Conservation (phyloP, 805 yeast species). For the Candida chauliodis region DNA sequence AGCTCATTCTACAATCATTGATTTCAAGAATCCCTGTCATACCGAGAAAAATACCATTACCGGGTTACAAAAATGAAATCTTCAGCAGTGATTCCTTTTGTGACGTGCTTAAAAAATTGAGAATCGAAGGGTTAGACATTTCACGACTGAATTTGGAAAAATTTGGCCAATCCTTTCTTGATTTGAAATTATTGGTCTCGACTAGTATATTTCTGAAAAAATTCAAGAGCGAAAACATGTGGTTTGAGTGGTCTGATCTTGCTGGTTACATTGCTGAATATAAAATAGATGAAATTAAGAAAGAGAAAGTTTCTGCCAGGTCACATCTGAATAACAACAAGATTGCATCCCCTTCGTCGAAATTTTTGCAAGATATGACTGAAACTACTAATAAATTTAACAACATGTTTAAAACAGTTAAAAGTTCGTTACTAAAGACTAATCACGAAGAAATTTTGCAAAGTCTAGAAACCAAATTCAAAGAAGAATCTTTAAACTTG, state of each 20-base stretch:
- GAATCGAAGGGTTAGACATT: slow-evolving; percentile 33
- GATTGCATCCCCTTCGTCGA: slow-evolving; percentile 5
- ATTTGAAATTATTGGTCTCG: slow-evolving; percentile 27
- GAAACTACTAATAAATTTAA: slow-evolving; percentile 24
- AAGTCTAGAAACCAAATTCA: slow-evolving; percentile 28
- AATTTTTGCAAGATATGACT: slow-evolving; percentile 21
- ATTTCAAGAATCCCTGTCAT: slow-evolving; percentile 21
- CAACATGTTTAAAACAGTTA: slow-evolving; percentile 32
- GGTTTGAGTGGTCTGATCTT: slow-evolving; percentile 43
- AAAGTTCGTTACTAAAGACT: slow-evolving; percentile 25
- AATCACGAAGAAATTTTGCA: slow-evolving; percentile 25
- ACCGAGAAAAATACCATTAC: slow-evolving; percentile 34
- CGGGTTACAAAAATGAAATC: slow-evolving; percentile 37
- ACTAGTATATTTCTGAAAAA: slow-evolving; percentile 31
- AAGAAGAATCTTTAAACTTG: slow-evolving; percentile 30
- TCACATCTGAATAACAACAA: not conserved
- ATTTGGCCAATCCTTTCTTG: slow-evolving; percentile 38
- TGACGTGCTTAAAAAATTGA: slow-evolving; percentile 18
- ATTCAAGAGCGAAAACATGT: slow-evolving; percentile 40
- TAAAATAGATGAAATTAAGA: not conserved
- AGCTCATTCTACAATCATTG: slow-evolving; percentile 19
- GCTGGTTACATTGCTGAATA: slow-evolving; percentile 13
- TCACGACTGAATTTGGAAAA: slow-evolving; percentile 34
- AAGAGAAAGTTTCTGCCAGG: not conserved
- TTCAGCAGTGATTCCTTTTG: slow-evolving; percentile 39